Evolutionary conservation across 441 rosid species (phyloP), one percentile per base, ranked within the genome.

Genomic region (Hypseocharis bilobata): DNA sequence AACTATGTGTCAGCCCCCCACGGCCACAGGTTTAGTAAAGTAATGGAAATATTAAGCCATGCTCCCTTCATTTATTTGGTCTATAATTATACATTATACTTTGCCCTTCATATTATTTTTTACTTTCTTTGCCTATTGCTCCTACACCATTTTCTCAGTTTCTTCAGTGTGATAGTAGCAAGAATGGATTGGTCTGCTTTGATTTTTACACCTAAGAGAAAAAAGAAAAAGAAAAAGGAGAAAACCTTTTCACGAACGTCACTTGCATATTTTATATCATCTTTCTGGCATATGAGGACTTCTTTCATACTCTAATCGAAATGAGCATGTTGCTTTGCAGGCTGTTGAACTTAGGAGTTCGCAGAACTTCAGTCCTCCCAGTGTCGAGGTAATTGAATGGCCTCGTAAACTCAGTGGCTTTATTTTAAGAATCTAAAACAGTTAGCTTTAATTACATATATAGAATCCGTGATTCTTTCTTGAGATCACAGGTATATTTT

Each of bases 341-440:
- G 94, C 92, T 34, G 90, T 89, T 38, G 79, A 89, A 76, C 83
- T 89, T 40, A 79, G 80, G 80, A 86, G 96, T 78, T 82, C 96
- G 56, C 78, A 72, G 61, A 79, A 79, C 70, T 80, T 81, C 82
- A 75, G 72, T 69, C 72, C 82, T 30, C 83, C 85, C 11, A 78
- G 74, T 74, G 72, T 51, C 27, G 79, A 84, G 92, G 96, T 85
- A 78, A 74, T 60, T 62, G 23, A 44, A 57, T 44, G 25, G 32
- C 65, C 25, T 70, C 49, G 62, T 57, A 70, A 62, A 30, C 56
- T n/a, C 52, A 14, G 29, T 60, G 19, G 4, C n/a, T 51, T 58
- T 30, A 2, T 16, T 25, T 22, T 42, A 38, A 52, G 34, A 16
- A 38, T 65, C 42, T 5, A 38, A 36, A 60, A 42, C 22, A 28